Percentiles rank a stretch among this genome's conserved stretches.
These are phyloP conservation scores for Blumeria graminis DNA, from an alignment of 2,329 filamentous ascomycete species.

Conservation along the genomic window DNA sequence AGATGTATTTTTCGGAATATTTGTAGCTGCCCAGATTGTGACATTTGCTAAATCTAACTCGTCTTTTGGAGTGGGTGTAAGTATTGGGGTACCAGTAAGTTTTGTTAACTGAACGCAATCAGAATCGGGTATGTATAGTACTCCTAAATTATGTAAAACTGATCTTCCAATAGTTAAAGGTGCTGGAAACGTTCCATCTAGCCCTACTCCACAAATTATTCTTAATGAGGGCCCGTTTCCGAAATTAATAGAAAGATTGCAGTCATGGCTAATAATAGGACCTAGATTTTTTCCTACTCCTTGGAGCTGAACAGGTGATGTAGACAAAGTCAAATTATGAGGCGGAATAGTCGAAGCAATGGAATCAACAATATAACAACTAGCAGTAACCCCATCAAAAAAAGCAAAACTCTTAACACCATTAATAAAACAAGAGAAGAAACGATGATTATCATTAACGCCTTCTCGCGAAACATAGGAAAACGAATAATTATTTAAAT, in stretches of 20 bases:
- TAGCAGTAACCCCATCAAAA: background rate
- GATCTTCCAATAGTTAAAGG: conserved; percentile 1
- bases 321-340: background rate
- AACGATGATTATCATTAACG: background rate
- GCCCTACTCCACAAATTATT: background rate
- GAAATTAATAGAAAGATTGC: background rate
- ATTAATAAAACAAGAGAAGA: background rate
- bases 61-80: background rate
- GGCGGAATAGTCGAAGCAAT: background rate
- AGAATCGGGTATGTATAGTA: background rate
- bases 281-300: background rate
- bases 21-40: background rate
- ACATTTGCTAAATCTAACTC: background rate
- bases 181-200: conserved; percentile 1
- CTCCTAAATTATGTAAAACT: background rate
- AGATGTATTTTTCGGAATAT: background rate
- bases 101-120: background rate
- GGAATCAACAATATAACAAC: background rate
- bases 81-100: background rate
- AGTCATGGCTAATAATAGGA: background rate
- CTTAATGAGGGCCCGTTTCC: background rate
- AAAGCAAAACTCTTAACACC: background rate
- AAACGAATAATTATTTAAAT: background rate
- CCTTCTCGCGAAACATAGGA: background rate
- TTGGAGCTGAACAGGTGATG: background rate